Evolutionary conservation across 1,284 basidiomycete species (phyloP), one percentile per base, ranked within the genome.

Genomic region (Cryptococcus maquisensis): DNA sequence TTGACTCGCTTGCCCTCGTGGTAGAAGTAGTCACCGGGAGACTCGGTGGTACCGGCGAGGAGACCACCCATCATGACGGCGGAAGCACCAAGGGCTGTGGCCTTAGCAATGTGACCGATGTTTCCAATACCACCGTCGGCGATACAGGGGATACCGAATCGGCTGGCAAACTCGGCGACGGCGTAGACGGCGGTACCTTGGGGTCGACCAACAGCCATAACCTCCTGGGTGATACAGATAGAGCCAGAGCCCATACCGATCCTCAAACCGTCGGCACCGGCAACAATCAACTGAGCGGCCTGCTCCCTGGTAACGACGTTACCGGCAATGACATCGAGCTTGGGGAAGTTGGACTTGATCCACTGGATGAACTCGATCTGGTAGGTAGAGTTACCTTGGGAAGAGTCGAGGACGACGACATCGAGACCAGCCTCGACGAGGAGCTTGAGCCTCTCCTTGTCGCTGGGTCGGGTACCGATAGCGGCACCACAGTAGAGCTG

Each of bases 41-140:
- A 92, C 77, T 99, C 95, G 60, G 91, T 88, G 43, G 95, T 98
- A 36, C 96, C 95, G 16, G 95, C 96, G 26, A 99, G 82, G 52
- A 98, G 78, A 23, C 93, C 90, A 51, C 95, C 95, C 95, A 98
- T 98, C 95, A 98, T 98, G 59, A 98, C 93, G 7, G 91, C 94
- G 24, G 87, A 86, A 5, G 95, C 95, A 56, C 95, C 95, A 24
- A 99, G 84, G 4, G 92, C 81, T 46, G 98, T 79, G 2, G 95
- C 95, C 80, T 99, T 99, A 72, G 97, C 93, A 67, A 98, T 90
- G 77, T 99, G 95, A 0, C 95, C 95, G 36, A 98, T 90, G 75
- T 98, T 98, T 49, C 85, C 79, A 66, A 99, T 87, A 54, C 96
- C 95, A 52, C 95, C 95, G 73, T 99, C 96, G n/a, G 96, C 95